These are phyloP conservation scores for Plenodomus biglobosus DNA, from an alignment of 2,329 filamentous ascomycete species.

Conservation along the genomic window DNA sequence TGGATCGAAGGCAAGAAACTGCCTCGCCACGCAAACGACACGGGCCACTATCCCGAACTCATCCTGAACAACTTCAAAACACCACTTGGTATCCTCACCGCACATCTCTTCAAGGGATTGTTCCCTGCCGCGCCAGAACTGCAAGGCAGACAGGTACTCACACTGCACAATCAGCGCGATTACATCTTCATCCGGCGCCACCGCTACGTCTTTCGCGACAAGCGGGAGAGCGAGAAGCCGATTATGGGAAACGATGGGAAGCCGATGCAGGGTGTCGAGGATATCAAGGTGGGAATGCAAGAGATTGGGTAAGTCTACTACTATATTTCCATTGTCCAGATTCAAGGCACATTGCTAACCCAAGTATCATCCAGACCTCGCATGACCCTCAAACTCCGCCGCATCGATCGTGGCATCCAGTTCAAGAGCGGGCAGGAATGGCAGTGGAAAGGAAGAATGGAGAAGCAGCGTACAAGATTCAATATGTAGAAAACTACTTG, in stretches of 20 bases:
- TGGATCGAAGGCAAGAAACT: conserved; percentile 88
- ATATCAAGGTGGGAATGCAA: conserved; percentile 82
- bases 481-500: conserved; percentile 66
- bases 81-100: conserved; percentile 83
- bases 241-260: conserved; percentile 81
- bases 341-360: conserved; percentile 1
- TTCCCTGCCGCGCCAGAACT: conserved; percentile 83
- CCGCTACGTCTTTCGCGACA: conserved; percentile 90
- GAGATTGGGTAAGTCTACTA: conserved; percentile 64
- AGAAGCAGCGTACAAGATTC: conserved; percentile 91
- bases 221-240: conserved; percentile 81
- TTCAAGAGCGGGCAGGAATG: conserved; percentile 78
- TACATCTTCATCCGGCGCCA: conserved; percentile 93
- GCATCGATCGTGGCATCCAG: conserved; percentile 87
- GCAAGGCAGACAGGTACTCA: conserved; percentile 84
- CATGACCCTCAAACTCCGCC: conserved; percentile 82
- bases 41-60: conserved; percentile 86
- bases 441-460: conserved; percentile 96
- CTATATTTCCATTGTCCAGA: conserved; percentile 50
- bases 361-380: conserved; percentile 41
- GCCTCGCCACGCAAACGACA: conserved; percentile 83
- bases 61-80: conserved; percentile 95
- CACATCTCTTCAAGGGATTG: conserved; percentile 74
- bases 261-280: conserved; percentile 80
- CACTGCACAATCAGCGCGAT: conserved; percentile 91